A percentile compares a stretch with the other conserved stretches of the same genome.
phyloP scores from a whole-genome alignment of 2,329 filamentous ascomycete genomes.

The Fusarium pilosicola region DNA sequence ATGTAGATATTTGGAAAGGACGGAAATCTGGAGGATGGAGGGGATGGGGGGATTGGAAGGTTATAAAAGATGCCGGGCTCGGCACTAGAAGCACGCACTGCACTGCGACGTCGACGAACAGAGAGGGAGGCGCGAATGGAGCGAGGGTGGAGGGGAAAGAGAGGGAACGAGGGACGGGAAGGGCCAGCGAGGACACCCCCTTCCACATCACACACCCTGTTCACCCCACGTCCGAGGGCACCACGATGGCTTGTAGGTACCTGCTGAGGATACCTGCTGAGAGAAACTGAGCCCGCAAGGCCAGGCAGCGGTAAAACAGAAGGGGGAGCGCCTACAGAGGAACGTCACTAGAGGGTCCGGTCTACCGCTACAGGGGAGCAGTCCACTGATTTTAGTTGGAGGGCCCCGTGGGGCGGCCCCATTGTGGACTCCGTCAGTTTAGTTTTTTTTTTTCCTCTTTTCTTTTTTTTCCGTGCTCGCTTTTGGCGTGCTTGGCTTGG shows the following conservation, averaged over 20 bases:
- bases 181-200: conserved; percentile 11
- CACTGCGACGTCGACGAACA: conserved; percentile 32
- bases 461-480: background rate
- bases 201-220: conserved; percentile 1
- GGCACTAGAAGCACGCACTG: conserved; percentile 42
- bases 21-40: conserved; percentile 43
- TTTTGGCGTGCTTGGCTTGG: conserved; percentile 5
- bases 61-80: conserved; percentile 50
- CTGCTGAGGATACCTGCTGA: conserved; percentile 42
- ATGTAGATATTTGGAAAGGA: conserved; percentile 38
- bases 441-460: background rate
- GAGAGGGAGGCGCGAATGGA: conserved; percentile 37
- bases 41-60: conserved; percentile 44
- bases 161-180: conserved; percentile 39
- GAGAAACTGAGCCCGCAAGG: conserved; percentile 33
- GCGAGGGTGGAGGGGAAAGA: conserved; percentile 34
- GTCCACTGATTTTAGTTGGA: conserved; percentile 20
- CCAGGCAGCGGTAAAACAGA: conserved; percentile 43
- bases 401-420: conserved; percentile 29
- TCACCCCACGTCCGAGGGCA: conserved; percentile 32
- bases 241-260: conserved; percentile 27
- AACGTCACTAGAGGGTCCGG: conserved; percentile 31
- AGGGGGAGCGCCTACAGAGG: conserved; percentile 29
- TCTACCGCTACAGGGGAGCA: conserved; percentile 32
- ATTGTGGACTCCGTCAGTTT: conserved; percentile 20